Percentiles rank a stretch among this genome's conserved stretches.
These are phyloP conservation scores for Leccinum broughii DNA, from an alignment of 768 basidiomycete genomes.

Conservation along the genomic window DNA sequence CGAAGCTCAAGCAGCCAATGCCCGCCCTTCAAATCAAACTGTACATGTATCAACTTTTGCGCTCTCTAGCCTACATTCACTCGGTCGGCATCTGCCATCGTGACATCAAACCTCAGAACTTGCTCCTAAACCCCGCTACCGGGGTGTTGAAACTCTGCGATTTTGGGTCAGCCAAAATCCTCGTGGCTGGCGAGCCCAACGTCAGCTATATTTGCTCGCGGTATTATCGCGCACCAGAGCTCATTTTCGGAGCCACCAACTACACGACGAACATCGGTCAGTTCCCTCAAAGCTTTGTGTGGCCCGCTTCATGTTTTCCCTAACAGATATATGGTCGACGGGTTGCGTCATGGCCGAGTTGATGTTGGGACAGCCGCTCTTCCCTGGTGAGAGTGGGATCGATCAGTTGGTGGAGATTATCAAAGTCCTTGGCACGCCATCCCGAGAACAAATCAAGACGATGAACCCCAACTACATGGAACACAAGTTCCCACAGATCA, in stretches of 20 bases:
- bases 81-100: conserved; percentile 99
- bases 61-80: conserved; percentile 98
- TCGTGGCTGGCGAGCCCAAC: conserved; percentile 97
- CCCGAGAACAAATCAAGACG: conserved; percentile 99
- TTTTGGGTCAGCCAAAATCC: conserved; percentile 98
- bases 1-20: conserved; percentile 99
- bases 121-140: conserved; percentile 94
- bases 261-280: conserved; percentile 98
- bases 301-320: conserved; percentile 9
- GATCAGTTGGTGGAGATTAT: conserved; percentile 99
- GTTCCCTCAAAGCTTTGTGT: conserved; percentile 30
- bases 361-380: conserved; percentile 98
- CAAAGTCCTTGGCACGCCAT: conserved; percentile 98
- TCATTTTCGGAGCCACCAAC: conserved; percentile 99
- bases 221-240: conserved; percentile 98
- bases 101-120: conserved; percentile 99
- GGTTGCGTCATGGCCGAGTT: conserved; percentile 99
- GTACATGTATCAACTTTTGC: conserved; percentile 99
- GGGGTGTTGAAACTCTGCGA: conserved; percentile 98
- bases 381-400: conserved; percentile 98
- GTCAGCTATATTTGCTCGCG: conserved; percentile 99
- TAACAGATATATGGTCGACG: conserved; percentile 95
- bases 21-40: conserved; percentile 99
- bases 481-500: conserved; percentile 99
- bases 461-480: conserved; percentile 99